Evolutionary conservation across 371 early-diverging fungal species (phyloP).

Genomic region (Rhizopus stolonifer): DNA sequence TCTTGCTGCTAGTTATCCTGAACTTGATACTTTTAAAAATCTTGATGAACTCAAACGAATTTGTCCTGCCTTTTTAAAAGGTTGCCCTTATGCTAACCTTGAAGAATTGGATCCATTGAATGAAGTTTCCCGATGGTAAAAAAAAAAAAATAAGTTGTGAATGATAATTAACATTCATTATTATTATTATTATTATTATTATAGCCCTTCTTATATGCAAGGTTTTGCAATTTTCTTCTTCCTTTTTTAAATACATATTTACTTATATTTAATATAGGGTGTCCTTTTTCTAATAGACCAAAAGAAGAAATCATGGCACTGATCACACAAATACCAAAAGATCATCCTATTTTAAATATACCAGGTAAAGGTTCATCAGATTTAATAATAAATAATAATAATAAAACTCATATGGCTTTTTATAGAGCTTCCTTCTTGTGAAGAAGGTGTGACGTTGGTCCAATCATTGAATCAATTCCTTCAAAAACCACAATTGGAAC

Average conservation of each 20-base stretch:
- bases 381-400: not conserved
- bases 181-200: not conserved
- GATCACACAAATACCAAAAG: slow-evolving; percentile 36
- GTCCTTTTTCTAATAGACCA: slow-evolving; percentile 41
- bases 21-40: slow-evolving; percentile 34
- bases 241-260: not conserved
- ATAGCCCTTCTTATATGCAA: slow-evolving; percentile 48
- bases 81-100: slow-evolving; percentile 48
- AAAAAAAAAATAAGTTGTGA: not conserved
- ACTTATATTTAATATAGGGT: slow-evolving; percentile 26
- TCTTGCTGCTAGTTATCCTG: slow-evolving; percentile 39
- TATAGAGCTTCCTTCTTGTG: slow-evolving; percentile 38
- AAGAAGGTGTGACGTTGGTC: slow-evolving; percentile 42
- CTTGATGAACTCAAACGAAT: slow-evolving; percentile 40
- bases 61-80: slow-evolving; percentile 50
- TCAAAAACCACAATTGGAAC: slow-evolving; percentile 23
- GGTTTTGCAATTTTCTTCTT: no score
- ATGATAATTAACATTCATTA: not conserved
- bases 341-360: slow-evolving; percentile 41
- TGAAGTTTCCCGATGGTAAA: slow-evolving; percentile 48
- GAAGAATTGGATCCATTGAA: slow-evolving; percentile 35
- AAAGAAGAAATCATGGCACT: slow-evolving; percentile 36
- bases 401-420: not conserved
- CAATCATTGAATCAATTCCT: slow-evolving; percentile 38
- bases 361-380: slow-evolving; percentile 27